Evolutionary conservation across 257 asterid genomes (phyloP), one percentile per base, ranked within the genome.

Genomic region (Leonotis leonurus): DNA sequence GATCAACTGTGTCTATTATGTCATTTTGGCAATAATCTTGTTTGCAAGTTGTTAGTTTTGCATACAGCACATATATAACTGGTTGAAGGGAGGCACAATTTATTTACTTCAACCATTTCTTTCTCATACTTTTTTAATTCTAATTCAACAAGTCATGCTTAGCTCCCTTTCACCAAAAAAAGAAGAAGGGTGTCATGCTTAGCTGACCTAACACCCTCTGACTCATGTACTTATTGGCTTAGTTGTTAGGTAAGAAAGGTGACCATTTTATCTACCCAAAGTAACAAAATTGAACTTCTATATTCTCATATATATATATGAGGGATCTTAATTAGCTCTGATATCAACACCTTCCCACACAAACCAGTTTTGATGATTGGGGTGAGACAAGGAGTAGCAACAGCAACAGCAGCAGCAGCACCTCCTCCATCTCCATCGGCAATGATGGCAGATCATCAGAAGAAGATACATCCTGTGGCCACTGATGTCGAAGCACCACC

Each of bases 391-490:
- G 50, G 8, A 63, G 7, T 24, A 18, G 35, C 37, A n/a, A 16
- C 37, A 29, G 32, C 51, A n/a, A n/a, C n/a, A n/a, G n/a, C n/a
- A n/a, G n/a, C n/a, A n/a, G n/a, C n/a, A n/a, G n/a, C n/a, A n/a
- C n/a, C n/a, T n/a, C n/a, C n/a, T 46, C 11, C 59, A 53, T 4
- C 3, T 27, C 37, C 48, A 53, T n/a, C n/a, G n/a, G n/a, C n/a
- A n/a, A n/a, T n/a, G n/a, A 77, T 84, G 85, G 67, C 85, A 7
- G 88, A 82, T 8, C 77, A 75, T 53, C 89, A 76, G 48, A 82
- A 74, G 67, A 80, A n/a, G n/a, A n/a, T 89, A 64, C 88, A 89
- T 69, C 96, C 96, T 4, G 85, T 65, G 60, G 76, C 46, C 69
- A 80, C 25, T n/a, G 76, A 78, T 41, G 66, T 67, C 40, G 83